Evolutionary conservation across 768 basidiomycete species (phyloP).

Genomic region (Lactarius vividus): DNA sequence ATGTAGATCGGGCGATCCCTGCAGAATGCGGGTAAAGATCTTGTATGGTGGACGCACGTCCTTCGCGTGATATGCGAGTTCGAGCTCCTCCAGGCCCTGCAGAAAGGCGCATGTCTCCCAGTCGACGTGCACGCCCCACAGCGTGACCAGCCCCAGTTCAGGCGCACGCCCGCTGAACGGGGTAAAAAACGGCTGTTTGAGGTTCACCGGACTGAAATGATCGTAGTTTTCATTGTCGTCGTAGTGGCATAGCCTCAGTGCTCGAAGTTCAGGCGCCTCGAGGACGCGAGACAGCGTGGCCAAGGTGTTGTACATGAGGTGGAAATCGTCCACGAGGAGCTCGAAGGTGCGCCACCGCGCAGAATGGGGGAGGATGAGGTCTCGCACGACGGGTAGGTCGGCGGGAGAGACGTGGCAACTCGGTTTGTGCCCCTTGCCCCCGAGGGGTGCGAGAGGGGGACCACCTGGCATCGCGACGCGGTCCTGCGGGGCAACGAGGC

Average conservation of each 20-base stretch:
- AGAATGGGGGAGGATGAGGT: constrained; percentile 50
- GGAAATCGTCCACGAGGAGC: constrained; percentile 46
- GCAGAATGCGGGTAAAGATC: constrained; percentile 52
- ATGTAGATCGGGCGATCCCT: constrained; percentile 50
- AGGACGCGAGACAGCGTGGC: constrained; percentile 42
- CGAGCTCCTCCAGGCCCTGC: constrained; percentile 46
- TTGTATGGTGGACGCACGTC: constrained; percentile 61
- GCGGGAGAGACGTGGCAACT: constrained; percentile 16
- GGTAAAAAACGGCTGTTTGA: constrained; percentile 42
- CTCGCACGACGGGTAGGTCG: constrained; percentile 33
- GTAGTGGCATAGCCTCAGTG: constrained; percentile 54
- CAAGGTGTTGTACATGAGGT: constrained; percentile 47
- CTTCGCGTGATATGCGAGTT: constrained; percentile 59
- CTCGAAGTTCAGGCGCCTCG: constrained; percentile 52
- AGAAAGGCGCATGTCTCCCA: constrained; percentile 55
- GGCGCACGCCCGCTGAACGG: constrained; percentile 57
- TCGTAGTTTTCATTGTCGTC: constrained; percentile 44
- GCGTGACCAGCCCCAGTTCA: constrained; percentile 43
- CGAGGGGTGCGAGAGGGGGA: constrained; percentile 17
- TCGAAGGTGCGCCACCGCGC: constrained; percentile 52
- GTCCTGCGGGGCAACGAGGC: constrained; percentile 21
- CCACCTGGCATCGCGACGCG: constrained; percentile 24
- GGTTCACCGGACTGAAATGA: constrained; percentile 43
- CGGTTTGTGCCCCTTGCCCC: neutral
- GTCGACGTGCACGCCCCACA: constrained; percentile 72